phyloP scores from a whole-genome alignment of 2,329 filamentous ascomycete genomes.

The Botryosphaeria dothidea region DNA sequence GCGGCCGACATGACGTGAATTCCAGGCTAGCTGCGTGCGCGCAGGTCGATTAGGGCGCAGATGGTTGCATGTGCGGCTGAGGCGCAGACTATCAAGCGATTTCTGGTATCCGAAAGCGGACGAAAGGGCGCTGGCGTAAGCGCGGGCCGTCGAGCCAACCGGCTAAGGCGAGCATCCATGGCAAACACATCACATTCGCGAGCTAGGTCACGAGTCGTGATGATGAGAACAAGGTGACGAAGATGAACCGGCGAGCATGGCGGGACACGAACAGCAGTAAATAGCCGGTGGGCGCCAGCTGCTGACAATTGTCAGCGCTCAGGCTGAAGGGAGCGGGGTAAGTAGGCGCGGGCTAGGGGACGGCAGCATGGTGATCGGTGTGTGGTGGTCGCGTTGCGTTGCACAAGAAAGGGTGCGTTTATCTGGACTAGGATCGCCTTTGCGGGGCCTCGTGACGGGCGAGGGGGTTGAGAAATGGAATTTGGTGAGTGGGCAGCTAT shows the following conservation, averaged over 20 bases:
- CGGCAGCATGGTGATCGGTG: background rate
- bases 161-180: background rate
- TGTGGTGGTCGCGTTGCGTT: background rate
- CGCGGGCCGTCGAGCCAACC: slow-evolving; percentile 7
- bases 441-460: slow-evolving; percentile 1
- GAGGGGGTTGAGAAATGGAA: background rate
- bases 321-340: background rate
- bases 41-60: background rate
- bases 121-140: slow-evolving; percentile 1
- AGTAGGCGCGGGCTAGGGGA: background rate
- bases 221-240: background rate
- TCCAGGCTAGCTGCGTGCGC: background rate
- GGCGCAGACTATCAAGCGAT: background rate
- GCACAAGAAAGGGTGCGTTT: slow-evolving; percentile 1
- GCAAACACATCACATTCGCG: background rate
- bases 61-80: slow-evolving; percentile 9
- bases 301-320: background rate
- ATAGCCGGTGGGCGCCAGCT: background rate
- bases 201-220: background rate
- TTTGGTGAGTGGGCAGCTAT: slow-evolving; percentile 1
- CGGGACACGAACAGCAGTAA: background rate
- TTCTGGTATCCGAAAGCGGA: background rate
- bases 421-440: slow-evolving; percentile 1
- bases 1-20: background rate
- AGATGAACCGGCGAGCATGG: background rate